Evolutionary conservation across 495 filamentous ascomycete species (phyloP), one percentile per base, ranked within the genome.

Genomic region (Penicillium coffeae): DNA sequence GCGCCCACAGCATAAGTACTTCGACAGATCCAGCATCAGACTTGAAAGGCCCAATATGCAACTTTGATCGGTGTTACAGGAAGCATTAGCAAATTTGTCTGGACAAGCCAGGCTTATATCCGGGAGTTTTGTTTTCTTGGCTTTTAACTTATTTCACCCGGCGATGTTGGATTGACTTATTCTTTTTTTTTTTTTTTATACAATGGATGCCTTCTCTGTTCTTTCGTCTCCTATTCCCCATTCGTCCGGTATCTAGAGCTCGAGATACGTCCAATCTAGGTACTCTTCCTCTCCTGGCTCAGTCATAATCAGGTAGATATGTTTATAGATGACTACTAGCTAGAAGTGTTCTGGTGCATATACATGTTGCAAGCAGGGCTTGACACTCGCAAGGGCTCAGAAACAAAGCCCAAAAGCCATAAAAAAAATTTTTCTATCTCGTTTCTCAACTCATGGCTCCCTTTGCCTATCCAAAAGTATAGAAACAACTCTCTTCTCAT

Each of bases 181-280:
- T 42, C 44, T 18, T 37, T 46, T 50, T 44, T 50, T 20, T 16
- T 15, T 8, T 47, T 3, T 36, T 30, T 25, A 13, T 45, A 51
- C 5, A 39, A 20, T n/a, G n/a, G n/a, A n/a, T n/a, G n/a, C n/a
- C n/a, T n/a, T n/a, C n/a, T n/a, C n/a, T n/a, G n/a, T n/a, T 47
- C 12, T 32, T 45, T 13, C 8, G n/a, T 27, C 37, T 49, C 21
- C 8, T 35, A 35, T 45, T 20, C n/a, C 21, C 21, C 44, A 36
- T 21, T 12, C 10, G 38, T 46, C 35, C 40, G 30, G 16, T 30
- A 49, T 57, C 57, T 55, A 50, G 55, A 16, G 25, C 25, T 47
- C 50, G 37, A 52, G 51, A 58, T 45, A 48, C 36, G 15, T 42
- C 47, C n/a, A 59, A 56, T 56, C 36, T 21, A 54, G 42, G 47